A percentile compares a stretch with the other conserved stretches of the same genome.
Evolutionary conservation across 2,329 filamentous ascomycete genomes (phyloP).

Genomic region (Xylaria sp.): DNA sequence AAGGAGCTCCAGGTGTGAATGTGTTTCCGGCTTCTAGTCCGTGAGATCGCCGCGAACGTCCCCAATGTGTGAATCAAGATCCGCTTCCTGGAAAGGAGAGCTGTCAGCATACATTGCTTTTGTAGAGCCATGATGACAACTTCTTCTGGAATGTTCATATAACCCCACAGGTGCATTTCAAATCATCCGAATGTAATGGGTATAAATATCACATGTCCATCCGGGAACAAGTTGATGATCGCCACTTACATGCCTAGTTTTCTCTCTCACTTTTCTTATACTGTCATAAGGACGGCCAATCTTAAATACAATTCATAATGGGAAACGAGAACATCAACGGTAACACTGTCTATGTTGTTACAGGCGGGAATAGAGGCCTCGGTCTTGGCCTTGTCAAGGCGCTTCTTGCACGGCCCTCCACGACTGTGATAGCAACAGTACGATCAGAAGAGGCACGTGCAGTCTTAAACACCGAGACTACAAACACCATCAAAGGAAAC

Average conservation of each 20-base stretch:
- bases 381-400: conserved; percentile 35
- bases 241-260: neutral
- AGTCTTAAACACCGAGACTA: conserved; percentile 17
- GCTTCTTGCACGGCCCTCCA: conserved; percentile 47
- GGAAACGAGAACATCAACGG: neutral
- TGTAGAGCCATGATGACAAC: neutral
- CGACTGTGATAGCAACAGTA: conserved; percentile 40
- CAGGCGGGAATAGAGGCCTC: conserved; percentile 39
- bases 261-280: no score
- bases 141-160: neutral
- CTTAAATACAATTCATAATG: neutral
- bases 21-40: no score
- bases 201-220: neutral
- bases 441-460: conserved; percentile 26
- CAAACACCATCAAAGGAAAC: conserved; percentile 24
- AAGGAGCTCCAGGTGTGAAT: no score
- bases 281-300: no score
- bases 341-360: conserved; percentile 36
- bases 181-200: neutral
- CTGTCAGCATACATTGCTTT: no score
- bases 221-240: neutral
- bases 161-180: neutral
- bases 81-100: no score
- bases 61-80: no score
- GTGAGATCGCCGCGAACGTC: no score